These are phyloP conservation scores for Globisporangium paroecandrum DNA, from an alignment of 352 stramenopile species.

Conservation along the genomic window DNA sequence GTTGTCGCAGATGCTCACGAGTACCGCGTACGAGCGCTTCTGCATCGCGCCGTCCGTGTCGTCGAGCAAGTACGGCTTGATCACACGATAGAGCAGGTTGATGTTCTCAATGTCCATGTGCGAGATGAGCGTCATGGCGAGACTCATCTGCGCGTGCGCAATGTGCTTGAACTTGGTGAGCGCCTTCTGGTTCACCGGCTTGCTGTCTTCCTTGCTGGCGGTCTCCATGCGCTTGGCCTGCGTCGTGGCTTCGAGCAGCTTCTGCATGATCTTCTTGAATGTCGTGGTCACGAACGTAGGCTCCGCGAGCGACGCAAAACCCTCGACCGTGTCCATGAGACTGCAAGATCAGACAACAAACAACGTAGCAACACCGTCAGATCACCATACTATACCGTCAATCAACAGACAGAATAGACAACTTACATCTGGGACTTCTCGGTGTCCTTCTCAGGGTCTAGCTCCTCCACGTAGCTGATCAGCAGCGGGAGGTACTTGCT, in stretches of 20 bases:
- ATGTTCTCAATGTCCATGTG: slow-evolving; percentile 80
- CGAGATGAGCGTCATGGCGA: slow-evolving; percentile 71
- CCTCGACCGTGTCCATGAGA: slow-evolving; percentile 77
- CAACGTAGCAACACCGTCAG: not conserved
- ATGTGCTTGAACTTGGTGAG: slow-evolving; percentile 53
- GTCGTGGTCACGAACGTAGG: slow-evolving; percentile 53
- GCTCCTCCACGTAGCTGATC: slow-evolving; percentile 79
- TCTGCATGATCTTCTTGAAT: slow-evolving; percentile 90
- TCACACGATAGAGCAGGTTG: slow-evolving; percentile 80
- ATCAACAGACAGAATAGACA: not conserved
- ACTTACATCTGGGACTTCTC: slow-evolving; percentile 54
- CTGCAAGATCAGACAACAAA: slow-evolving; percentile 4
- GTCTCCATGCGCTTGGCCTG: slow-evolving; percentile 64
- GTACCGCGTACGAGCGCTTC: slow-evolving; percentile 84
- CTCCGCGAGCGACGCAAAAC: slow-evolving; percentile 78
- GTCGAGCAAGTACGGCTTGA: slow-evolving; percentile 86
- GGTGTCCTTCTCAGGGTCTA: slow-evolving; percentile 73
- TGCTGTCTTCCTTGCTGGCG: slow-evolving; percentile 26
- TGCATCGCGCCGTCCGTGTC: slow-evolving; percentile 85
- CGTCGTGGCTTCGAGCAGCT: slow-evolving; percentile 81
- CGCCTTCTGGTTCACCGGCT: slow-evolving; percentile 35
- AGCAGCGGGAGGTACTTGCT: slow-evolving; percentile 83
- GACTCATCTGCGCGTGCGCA: slow-evolving; percentile 72
- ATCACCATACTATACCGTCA: not conserved
- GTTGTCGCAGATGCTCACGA: slow-evolving; percentile 85